A percentile compares a stretch with the other conserved stretches of the same genome.
Evolutionary conservation across 2,329 filamentous ascomycete species (phyloP).

Genomic region (Berkeleyomyces basicola): DNA sequence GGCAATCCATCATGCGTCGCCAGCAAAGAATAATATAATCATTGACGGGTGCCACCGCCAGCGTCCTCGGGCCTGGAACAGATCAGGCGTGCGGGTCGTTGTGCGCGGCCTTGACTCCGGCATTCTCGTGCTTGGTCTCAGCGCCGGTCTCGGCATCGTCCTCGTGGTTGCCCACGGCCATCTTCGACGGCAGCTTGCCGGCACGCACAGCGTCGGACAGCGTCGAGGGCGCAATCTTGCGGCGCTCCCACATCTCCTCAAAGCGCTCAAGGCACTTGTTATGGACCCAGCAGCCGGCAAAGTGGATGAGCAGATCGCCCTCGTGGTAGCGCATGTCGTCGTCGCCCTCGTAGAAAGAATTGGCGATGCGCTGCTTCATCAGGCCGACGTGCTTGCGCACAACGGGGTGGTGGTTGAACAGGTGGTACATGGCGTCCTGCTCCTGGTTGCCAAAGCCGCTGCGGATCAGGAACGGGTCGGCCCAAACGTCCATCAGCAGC

Average conservation of each 20-base stretch:
- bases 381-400: constrained; percentile 13
- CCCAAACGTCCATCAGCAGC: constrained; percentile 13
- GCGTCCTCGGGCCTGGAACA: no score
- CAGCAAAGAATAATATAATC: no score
- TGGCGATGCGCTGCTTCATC: constrained; percentile 12
- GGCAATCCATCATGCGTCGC: no score
- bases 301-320: constrained; percentile 11
- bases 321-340: constrained; percentile 9
- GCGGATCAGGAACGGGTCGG: constrained; percentile 12
- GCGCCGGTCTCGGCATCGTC: no score
- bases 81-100: no score
- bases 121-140: neutral
- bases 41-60: no score
- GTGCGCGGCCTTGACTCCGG: neutral
- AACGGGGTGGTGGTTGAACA: constrained; percentile 11
- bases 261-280: constrained; percentile 10
- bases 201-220: neutral
- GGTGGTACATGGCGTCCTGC: constrained; percentile 13
- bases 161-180: neutral
- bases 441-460: constrained; percentile 11
- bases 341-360: constrained; percentile 11
- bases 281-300: constrained; percentile 13
- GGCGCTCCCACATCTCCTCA: constrained; percentile 12
- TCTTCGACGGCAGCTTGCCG: neutral
- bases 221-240: constrained; percentile 3